Evolutionary conservation across 768 basidiomycete species (phyloP).

Genomic region (Melanogaster broomeanus): DNA sequence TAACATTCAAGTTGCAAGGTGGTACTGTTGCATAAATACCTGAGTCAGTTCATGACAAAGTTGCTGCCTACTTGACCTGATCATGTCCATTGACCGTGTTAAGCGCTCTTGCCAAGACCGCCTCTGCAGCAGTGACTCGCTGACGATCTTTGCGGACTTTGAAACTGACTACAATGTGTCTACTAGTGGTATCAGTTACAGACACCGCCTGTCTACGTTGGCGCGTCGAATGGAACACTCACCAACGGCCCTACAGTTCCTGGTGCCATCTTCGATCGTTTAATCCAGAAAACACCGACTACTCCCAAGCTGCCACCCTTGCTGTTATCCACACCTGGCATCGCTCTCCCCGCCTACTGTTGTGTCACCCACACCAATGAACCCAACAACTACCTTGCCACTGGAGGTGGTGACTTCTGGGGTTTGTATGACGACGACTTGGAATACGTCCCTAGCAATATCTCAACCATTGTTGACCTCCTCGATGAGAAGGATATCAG

Average conservation of each 20-base stretch:
- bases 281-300: no score
- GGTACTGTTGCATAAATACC: background rate
- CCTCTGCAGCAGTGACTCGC: constrained; percentile 17
- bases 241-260: constrained; percentile 36
- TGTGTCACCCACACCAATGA: constrained; percentile 57
- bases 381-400: constrained; percentile 58
- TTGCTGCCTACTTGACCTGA: background rate
- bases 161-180: constrained; percentile 1
- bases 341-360: constrained; percentile 48
- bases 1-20: background rate
- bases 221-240: constrained; percentile 43
- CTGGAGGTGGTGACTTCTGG: constrained; percentile 53
- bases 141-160: background rate
- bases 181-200: constrained; percentile 19
- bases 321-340: constrained; percentile 53
- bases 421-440: no score
- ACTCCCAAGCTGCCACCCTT: no score
- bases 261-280: constrained; percentile 44
- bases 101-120: constrained; percentile 1
- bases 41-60: background rate
- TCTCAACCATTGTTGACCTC: constrained; percentile 59
- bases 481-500: constrained; percentile 56
- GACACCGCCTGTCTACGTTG: constrained; percentile 40
- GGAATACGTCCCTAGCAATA: constrained; percentile 41
- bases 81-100: background rate